Evolutionary conservation across 2,329 filamentous ascomycete genomes (phyloP).

Genomic region (Colletotrichum nymphaeae): DNA sequence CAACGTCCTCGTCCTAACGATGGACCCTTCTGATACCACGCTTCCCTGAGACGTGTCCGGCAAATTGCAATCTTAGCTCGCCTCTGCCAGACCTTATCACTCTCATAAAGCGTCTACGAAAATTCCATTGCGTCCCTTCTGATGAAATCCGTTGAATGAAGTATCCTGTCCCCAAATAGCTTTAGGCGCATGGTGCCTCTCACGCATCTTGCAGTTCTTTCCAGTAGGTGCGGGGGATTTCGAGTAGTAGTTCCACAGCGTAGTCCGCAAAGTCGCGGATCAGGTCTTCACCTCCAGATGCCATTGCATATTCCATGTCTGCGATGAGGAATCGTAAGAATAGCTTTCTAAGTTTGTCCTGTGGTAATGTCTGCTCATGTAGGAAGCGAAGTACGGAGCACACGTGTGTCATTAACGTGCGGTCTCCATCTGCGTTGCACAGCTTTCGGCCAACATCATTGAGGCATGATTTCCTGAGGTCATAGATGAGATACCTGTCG

Average conservation of each 20-base stretch:
- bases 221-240: neutral
- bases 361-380: neutral
- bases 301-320: neutral
- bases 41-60: too few species aligned
- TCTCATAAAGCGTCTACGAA: too few species aligned
- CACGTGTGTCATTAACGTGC: neutral
- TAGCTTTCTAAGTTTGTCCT: neutral
- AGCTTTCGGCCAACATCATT: neutral
- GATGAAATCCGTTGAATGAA: neutral
- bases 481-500: neutral
- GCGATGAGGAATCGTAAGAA: neutral
- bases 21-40: fast-evolving
- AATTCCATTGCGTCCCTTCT: too few species aligned
- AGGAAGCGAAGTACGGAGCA: neutral
- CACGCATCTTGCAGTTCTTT: neutral
- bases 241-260: neutral
- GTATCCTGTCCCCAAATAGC: neutral
- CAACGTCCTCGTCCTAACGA: neutral
- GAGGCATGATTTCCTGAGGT: neutral
- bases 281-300: neutral
- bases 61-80: too few species aligned
- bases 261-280: neutral
- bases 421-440: neutral
- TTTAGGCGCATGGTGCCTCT: too few species aligned
- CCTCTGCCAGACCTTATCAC: too few species aligned